Conservation (phyloP, 768 basidiomycete genomes). For the Kwoniella sp. region DNA sequence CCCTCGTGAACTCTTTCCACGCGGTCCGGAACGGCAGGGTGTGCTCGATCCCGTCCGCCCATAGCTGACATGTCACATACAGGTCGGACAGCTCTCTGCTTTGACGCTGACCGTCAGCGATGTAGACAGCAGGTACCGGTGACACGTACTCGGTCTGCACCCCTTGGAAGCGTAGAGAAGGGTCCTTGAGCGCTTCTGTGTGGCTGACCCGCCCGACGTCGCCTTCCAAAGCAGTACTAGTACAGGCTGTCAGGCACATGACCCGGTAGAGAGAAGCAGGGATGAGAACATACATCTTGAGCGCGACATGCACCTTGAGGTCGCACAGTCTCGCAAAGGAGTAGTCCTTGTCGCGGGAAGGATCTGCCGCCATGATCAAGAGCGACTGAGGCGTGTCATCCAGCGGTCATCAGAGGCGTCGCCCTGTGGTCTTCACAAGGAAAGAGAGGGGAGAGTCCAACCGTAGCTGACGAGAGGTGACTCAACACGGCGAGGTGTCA, state of each 20-base stretch:
- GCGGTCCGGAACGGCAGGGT: constrained; percentile 88
- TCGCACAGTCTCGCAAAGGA: constrained; percentile 88
- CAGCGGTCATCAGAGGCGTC: no score
- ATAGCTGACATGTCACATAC: constrained; percentile 85
- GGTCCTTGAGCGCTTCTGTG: constrained; percentile 75
- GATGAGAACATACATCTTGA: constrained; percentile 50
- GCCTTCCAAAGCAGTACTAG: constrained; percentile 62
- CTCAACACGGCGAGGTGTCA: no score
- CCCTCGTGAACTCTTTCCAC: constrained; percentile 84
- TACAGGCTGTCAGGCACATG: neutral
- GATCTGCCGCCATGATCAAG: constrained; percentile 23
- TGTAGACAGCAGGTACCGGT: neutral
- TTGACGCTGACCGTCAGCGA: neutral
- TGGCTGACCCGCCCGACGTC: constrained; percentile 65
- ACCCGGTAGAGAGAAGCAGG: no score
- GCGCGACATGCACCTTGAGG: constrained; percentile 76
- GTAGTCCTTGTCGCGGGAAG: constrained; percentile 61
- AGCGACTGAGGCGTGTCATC: no score
- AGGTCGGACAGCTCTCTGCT: constrained; percentile 81
- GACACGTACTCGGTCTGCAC: constrained; percentile 63
- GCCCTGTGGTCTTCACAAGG: no score
- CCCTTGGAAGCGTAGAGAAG: constrained; percentile 76
- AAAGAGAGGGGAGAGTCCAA: no score
- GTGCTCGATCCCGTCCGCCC: constrained; percentile 86
- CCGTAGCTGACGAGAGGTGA: no score